Evolutionary conservation across 192 early-diverging fungal genomes (phyloP), one percentile per base, ranked within the genome.

Genomic region (Entomortierella parvispora): DNA sequence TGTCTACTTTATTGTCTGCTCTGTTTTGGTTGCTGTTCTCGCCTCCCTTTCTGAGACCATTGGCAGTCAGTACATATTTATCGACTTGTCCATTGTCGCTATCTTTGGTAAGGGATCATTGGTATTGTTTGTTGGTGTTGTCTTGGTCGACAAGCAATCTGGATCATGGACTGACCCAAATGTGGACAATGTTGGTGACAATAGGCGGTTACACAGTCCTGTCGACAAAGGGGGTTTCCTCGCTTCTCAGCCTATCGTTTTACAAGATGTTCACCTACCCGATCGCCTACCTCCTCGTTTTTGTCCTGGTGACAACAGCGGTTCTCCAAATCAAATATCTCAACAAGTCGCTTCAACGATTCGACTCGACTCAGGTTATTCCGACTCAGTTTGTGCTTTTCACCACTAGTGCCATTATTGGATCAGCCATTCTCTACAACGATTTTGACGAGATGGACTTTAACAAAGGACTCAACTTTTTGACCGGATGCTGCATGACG

Each of bases 341-440:
- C 25, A 92, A 92, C 80, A 87, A 83, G 44, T 85, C 91, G 8
- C 79, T 92, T 5, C 85, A 83, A 51, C 76, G 82, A 20, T 90
- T 90, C 55, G 89, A 90, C 60, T 86, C 89, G 8, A 90, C 89
- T 18, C 74, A 89, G 71, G 91, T 93, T 2, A 92, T 93, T 54
- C 91, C 91, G 2, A 93, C 90, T 10, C 91, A 93, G 66, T 93
- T 91, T 79, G 91, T 93, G 14, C 71, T 91, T 4, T 93, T 93
- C 59, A 93, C 91, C 0, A 78, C 89, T 14, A 89, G 85, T 12
- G 87, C 87, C 15, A 93, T 93, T 32, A 80, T 90, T 45, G 91
- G 91, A 28, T 88, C 86, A 48, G 87, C 89, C 8, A 78, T 90
- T 12, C 69, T 88, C n/a, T 88, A 91, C 62, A 84, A 85, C 58